Conservation (phyloP, 2,329 filamentous ascomycete genomes). For the Colletotrichum chlorophyti region DNA sequence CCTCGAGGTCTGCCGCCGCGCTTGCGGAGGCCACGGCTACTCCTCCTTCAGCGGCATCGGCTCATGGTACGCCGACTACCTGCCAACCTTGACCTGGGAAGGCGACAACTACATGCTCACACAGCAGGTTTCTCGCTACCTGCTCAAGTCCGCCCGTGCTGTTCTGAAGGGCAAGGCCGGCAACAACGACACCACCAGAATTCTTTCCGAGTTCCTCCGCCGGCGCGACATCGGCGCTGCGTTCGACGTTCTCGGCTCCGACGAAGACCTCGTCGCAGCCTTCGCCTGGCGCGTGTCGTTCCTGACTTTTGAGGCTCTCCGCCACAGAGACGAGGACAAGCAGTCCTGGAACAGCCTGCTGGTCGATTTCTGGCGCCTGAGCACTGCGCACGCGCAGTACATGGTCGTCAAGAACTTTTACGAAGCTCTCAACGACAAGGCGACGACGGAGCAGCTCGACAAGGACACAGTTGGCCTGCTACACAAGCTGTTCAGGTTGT, state of each 20-base stretch:
- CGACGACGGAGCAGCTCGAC: conserved; percentile 61
- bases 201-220: conserved; percentile 69
- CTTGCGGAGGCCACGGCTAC: conserved; percentile 81
- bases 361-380: conserved; percentile 79
- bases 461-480: conserved; percentile 63
- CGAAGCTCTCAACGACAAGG: conserved; percentile 48
- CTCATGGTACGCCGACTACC: conserved; percentile 76
- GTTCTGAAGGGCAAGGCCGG: conserved; percentile 68
- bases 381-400: conserved; percentile 78
- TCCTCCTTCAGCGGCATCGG: conserved; percentile 79
- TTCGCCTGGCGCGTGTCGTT: conserved; percentile 79
- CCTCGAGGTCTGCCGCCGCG: conserved; percentile 75
- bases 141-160: conserved; percentile 76
- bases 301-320: conserved; percentile 77
- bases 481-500: conserved; percentile 83
- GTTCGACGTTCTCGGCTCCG: conserved; percentile 75
- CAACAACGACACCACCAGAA: conserved; percentile 71
- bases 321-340: conserved; percentile 77
- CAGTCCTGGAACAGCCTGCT: conserved; percentile 79
- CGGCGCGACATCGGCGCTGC: conserved; percentile 75
- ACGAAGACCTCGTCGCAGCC: conserved; percentile 74
- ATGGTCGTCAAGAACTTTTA: conserved; percentile 79
- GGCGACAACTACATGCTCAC: conserved; percentile 86
- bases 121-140: conserved; percentile 78
- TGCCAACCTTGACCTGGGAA: conserved; percentile 75